Conservation (phyloP, 1,139 yeast species). For the Petasospora fabianii region DNA sequence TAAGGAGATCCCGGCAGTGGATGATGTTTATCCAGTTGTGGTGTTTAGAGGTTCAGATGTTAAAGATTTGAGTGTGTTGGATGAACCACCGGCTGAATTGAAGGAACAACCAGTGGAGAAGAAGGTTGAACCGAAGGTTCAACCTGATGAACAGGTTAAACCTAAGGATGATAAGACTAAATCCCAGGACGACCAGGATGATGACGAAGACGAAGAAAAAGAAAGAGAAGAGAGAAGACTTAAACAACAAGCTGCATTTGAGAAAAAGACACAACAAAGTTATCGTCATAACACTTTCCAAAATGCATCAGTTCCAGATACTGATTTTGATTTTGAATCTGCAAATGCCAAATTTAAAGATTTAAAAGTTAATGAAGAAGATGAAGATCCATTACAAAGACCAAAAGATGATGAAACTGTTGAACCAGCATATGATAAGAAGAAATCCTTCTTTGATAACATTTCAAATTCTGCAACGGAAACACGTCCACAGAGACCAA, state of each 20-base stretch:
- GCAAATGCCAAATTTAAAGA: background rate
- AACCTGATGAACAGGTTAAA: too few relatives aligned
- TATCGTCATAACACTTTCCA: conserved; percentile 7
- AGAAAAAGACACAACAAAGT: background rate
- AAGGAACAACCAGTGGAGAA: conserved; percentile 27
- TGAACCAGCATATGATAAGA: conserved; percentile 53
- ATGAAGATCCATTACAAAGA: conserved; percentile 10
- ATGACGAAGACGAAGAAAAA: conserved; percentile 33
- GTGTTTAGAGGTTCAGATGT: conserved; percentile 93
- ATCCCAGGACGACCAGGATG: conserved; percentile 21
- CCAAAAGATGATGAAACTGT: conserved; percentile 9
- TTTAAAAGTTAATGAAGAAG: conserved; percentile 31
- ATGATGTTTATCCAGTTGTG: conserved; percentile 71
- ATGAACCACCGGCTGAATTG: conserved; percentile 48
- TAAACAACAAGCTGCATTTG: background rate
- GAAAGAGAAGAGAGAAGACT: background rate
- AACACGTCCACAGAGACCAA: conserved; percentile 30
- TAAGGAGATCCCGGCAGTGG: conserved; percentile 71
- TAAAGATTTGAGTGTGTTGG: conserved; percentile 82
- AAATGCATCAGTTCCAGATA: conserved; percentile 29
- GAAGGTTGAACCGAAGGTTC: too few relatives aligned
- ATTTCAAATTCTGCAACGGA: conserved; percentile 55
- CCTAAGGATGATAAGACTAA: background rate
- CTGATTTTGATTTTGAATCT: conserved; percentile 48
- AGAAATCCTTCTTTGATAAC: conserved; percentile 77